phyloP scores from a whole-genome alignment of 2,329 filamentous ascomycete species.

The Fusarium liriodendri region DNA sequence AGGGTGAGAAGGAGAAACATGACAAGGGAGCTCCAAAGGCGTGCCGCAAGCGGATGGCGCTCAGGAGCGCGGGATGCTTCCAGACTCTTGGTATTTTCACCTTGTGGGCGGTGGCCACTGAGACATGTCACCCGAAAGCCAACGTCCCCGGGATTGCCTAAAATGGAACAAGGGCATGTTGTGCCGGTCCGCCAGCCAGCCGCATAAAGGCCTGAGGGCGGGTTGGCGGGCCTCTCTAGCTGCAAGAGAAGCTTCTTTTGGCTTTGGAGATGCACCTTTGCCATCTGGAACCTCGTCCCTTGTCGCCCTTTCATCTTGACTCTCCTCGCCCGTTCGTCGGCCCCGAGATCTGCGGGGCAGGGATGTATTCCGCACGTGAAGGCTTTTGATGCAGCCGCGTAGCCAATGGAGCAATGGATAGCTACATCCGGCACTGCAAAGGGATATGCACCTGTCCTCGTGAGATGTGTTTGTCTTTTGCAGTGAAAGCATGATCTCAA shows the following conservation, averaged over 20 bases:
- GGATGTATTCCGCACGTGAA: slow-evolving; percentile 5
- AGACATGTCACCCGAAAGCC: background rate
- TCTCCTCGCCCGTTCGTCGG: background rate
- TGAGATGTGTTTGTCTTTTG: background rate
- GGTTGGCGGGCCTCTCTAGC: background rate
- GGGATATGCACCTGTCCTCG: background rate
- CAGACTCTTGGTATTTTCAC: slow-evolving; percentile 1
- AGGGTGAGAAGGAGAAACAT: background rate
- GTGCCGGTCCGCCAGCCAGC: background rate
- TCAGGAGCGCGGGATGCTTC: slow-evolving; percentile 5
- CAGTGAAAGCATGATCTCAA: background rate
- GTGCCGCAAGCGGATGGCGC: slow-evolving; percentile 10
- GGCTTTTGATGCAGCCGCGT: background rate
- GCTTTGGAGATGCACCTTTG: background rate
- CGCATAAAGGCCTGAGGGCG: background rate
- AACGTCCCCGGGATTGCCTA: slow-evolving; percentile 30
- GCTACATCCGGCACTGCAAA: background rate
- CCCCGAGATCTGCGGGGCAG: background rate
- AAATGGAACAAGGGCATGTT: slow-evolving; percentile 15
- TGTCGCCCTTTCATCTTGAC: background rate
- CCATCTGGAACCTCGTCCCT: background rate
- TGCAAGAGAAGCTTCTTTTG: slow-evolving; percentile 6
- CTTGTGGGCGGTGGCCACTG: background rate
- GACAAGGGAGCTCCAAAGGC: background rate
- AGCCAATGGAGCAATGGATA: background rate